Base-by-base conservation (phyloP, 2,329 filamentous ascomycete species). In the Ceratocystis alfenasii region DNA sequence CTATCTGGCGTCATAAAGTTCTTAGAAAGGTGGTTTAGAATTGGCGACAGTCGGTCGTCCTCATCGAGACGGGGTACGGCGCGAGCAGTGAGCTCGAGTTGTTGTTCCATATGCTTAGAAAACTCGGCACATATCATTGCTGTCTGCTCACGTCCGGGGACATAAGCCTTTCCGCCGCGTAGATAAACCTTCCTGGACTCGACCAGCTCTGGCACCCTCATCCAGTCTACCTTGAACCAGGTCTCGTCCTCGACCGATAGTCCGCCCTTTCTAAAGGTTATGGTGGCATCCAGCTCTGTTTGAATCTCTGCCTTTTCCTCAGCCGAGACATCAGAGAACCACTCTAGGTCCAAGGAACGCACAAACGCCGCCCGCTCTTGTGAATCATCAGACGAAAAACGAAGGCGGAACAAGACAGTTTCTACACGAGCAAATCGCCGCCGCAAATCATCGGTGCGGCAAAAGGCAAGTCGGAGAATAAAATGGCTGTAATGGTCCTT, bases 401-500 rank as follows among this genome's bases (percentile, higher is more conserved):
- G 81, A 70, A 96, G 78, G 68, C 87, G 85, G 75, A 99, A 99
- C 1, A 99, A 81, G 82, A 89, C 89, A 0, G 89, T 89, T 76
- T 99, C 94, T 2, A 95, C 85, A 45, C 92, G 85, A 3, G 86
- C 83, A 73, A 97, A 99, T 28, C 94, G 86, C 69, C 88, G 83
- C 53, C 94, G 86, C 46, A 97, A 79, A 72, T 99, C 94, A 73
- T 96, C 91, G 0, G 93, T 96, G 1, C 88, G 86, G 0, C 92
- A 86, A 73, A 99, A 99, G 1, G 94, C 94, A 55, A 99, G 83
- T 0, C 94, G 86, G 5, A 99, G 83, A 68, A 97, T 99, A 74
- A 96, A 99, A 75, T 99, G 94, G 66, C 89, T 94, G 76, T 97
- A 99, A 76, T 99, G 94, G 71, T 99, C 94, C 74, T 94, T 95